Conservation (phyloP, 2,329 filamentous ascomycete genomes). For the Pseudogymnoascus sp. region DNA sequence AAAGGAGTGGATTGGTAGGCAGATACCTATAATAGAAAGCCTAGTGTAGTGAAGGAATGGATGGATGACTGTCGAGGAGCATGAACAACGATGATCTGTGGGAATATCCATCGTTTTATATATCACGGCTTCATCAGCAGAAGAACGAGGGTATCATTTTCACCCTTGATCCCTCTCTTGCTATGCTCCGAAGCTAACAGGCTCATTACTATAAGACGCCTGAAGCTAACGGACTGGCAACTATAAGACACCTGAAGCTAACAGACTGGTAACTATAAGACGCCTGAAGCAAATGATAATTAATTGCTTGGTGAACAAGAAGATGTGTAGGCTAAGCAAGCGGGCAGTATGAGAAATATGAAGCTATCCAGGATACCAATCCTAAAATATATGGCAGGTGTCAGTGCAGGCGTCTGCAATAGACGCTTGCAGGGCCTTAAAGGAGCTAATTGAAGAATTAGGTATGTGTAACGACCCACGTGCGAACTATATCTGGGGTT, state of each 20-base stretch:
- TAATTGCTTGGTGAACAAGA: neutral
- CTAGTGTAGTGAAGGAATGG: neutral
- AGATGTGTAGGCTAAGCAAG: neutral
- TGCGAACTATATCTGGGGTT: neutral
- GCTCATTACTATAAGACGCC: neutral
- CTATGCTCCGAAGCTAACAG: neutral
- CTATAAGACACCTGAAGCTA: neutral
- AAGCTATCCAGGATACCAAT: neutral
- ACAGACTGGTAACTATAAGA: neutral
- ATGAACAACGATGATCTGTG: neutral
- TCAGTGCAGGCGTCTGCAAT: neutral
- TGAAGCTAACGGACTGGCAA: neutral
- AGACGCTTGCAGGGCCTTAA: neutral
- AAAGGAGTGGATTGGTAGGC: neutral
- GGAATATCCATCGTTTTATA: constrained; percentile 1
- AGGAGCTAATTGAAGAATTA: neutral
- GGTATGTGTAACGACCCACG: neutral
- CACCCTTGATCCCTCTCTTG: neutral
- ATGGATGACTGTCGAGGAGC: neutral
- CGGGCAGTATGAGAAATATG: neutral
- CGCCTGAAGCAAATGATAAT: neutral
- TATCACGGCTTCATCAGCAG: neutral
- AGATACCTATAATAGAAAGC: neutral
- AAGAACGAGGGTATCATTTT: neutral
- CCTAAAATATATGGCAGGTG: neutral